Percentiles rank a stretch among this genome's conserved stretches.
These are phyloP conservation scores for Boletellus sp. DNA, from an alignment of 768 basidiomycete species.

Conservation along the genomic window DNA sequence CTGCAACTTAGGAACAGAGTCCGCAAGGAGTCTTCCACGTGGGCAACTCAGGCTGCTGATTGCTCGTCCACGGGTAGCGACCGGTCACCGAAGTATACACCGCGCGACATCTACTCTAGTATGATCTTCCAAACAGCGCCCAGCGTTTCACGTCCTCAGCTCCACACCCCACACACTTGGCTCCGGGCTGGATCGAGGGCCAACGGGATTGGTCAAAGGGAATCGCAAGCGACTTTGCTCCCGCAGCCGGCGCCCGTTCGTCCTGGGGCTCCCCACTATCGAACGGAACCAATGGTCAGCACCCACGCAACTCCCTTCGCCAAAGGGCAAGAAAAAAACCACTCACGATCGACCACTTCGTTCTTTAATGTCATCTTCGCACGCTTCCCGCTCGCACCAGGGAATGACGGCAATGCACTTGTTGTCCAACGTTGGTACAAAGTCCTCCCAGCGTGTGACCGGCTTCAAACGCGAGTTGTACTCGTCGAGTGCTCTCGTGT, in stretches of 20 bases:
- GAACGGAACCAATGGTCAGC: constrained; percentile 8
- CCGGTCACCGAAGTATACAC: background rate
- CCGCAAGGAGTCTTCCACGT: too few species aligned
- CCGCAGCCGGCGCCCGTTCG: constrained; percentile 93
- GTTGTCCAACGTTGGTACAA: constrained; percentile 86
- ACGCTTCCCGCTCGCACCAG: constrained; percentile 91
- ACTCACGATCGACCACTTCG: constrained; percentile 76
- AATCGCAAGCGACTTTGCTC: constrained; percentile 95
- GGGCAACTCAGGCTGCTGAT: too few species aligned
- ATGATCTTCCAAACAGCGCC: constrained; percentile 94
- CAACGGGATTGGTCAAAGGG: constrained; percentile 90
- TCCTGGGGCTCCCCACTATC: constrained; percentile 81
- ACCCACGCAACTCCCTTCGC: background rate
- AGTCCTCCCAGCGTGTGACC: constrained; percentile 85
- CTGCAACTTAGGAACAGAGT: too few species aligned
- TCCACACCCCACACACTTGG: constrained; percentile 87
- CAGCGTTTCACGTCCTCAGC: constrained; percentile 80
- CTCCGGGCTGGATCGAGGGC: constrained; percentile 77
- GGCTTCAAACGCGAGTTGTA: constrained; percentile 70
- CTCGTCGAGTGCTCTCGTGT: constrained; percentile 64
- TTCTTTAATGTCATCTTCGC: constrained; percentile 99
- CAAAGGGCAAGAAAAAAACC: constrained; percentile 2
- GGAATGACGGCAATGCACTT: constrained; percentile 88
- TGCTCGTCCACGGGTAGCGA: background rate
- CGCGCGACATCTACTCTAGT: constrained; percentile 38